Conservation (phyloP, 1,139 yeast genomes). For the Hansenula anomala region DNA sequence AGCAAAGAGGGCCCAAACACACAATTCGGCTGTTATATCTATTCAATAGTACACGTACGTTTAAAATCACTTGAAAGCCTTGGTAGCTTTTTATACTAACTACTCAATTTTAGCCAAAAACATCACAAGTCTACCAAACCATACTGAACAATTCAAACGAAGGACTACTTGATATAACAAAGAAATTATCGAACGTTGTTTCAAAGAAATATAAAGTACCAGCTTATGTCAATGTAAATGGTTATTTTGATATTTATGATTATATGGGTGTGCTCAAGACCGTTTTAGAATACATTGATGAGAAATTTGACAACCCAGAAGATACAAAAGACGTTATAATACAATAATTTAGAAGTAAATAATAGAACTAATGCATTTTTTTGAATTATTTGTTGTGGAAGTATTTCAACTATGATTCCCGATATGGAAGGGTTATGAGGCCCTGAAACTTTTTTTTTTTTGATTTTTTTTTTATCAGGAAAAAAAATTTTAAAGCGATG, state of each 20-base stretch:
- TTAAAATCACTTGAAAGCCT: neutral
- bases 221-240: slow-evolving; percentile 32
- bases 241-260: slow-evolving; percentile 19
- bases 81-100: neutral
- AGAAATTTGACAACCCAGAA: neutral
- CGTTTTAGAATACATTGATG: slow-evolving; percentile 8
- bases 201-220: slow-evolving; percentile 31
- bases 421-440: slow-evolving; percentile 1
- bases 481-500: slow-evolving; percentile 5
- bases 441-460: too few relatives aligned
- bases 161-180: slow-evolving; percentile 29
- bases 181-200: slow-evolving; percentile 29
- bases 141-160: slow-evolving; percentile 32
- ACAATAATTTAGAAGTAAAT: neutral
- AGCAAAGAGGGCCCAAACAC: slow-evolving; percentile 25
- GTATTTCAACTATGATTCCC: too few relatives aligned
- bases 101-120: slow-evolving; percentile 2
- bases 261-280: slow-evolving; percentile 11
- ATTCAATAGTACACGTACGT: slow-evolving; percentile 26
- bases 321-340: neutral
- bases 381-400: too few relatives aligned
- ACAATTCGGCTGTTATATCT: slow-evolving; percentile 29
- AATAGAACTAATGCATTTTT: too few relatives aligned
- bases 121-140: slow-evolving; percentile 26
- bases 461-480: neutral